Base-by-base conservation (phyloP, 371 early-diverging fungal species). In the Mycotypha africana region DNA sequence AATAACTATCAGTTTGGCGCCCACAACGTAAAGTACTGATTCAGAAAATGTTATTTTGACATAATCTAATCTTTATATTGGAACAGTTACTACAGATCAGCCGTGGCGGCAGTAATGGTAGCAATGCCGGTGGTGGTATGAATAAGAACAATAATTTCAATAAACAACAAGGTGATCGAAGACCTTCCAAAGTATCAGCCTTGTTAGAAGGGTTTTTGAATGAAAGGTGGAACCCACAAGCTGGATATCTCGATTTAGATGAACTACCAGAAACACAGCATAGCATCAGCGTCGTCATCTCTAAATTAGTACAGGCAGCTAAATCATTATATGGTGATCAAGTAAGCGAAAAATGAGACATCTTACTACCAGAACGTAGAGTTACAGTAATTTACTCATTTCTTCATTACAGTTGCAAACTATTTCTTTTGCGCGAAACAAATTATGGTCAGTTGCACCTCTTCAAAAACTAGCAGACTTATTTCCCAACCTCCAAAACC, bases 401-500 rank as follows among this genome's bases (percentile, higher is more conserved):
- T 15, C 21, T 22, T n/a, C 22, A 17, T 39, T n/a, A n/a, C 58
- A 80, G 77, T 39, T 82, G n/a, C 43, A 63, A n/a, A 76, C 79
- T 0, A 53, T 84, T 26, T 79, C 79, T 7, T 66, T 81, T 36
- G 64, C 76, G 4, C 55, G 65, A 20, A 81, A 81, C 45, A 56
- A 59, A 2, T 46, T 82, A 10, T 63, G 69, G 49, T 59, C 58
- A 2, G 60, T 75, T 15, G 45, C 54, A 6, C 78, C 74, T 4
- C 49, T 82, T 6, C 38, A 44, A 7, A 65, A 57, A 22, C 42
- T 80, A n/a, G 43, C 67, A 2, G 58, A 68, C 6, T 51, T 58
- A 11, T 66, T 77, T 9, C 85, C 82, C 7, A 63, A 68, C 35
- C 28, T 84, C 9, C 59, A 61, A 38, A 80, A 79, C 42, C 38